A percentile compares a stretch with the other conserved stretches of the same genome.
These are phyloP conservation scores for Candida gorgasii DNA, from an alignment of 805 yeast genomes.

Conservation along the genomic window DNA sequence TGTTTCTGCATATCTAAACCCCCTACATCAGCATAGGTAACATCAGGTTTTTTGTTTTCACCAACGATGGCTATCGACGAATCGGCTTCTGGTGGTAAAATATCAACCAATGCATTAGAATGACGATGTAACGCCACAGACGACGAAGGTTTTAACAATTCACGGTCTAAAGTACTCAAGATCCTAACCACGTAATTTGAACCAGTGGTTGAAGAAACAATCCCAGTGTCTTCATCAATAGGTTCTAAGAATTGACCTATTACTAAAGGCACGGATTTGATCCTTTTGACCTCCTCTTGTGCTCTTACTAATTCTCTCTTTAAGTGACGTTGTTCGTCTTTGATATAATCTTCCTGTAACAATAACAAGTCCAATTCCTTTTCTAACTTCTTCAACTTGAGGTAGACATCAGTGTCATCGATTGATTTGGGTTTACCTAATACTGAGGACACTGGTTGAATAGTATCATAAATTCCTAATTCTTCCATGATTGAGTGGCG, in stretches of 20 bases:
- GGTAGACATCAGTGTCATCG: constrained; percentile 66
- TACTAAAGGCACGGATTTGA: constrained; percentile 95
- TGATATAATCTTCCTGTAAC: constrained; percentile 94
- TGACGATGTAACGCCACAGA: constrained; percentile 98
- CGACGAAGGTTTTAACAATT: constrained; percentile 88
- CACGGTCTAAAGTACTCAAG: constrained; percentile 91
- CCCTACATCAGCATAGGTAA: constrained; percentile 96
- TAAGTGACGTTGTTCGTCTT: constrained; percentile 96
- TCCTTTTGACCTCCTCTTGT: constrained; percentile 97
- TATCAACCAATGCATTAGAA: constrained; percentile 95
- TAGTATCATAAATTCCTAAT: constrained; percentile 30
- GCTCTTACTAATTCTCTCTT: constrained; percentile 94
- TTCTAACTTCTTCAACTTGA: constrained; percentile 83
- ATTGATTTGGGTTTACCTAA: constrained; percentile 6
- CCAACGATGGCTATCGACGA: constrained; percentile 94
- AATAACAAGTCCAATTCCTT: constrained; percentile 82
- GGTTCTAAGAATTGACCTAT: constrained; percentile 98
- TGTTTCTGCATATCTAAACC: constrained; percentile 99
- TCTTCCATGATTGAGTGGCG: constrained; percentile 29
- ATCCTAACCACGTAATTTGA: constrained; percentile 96
- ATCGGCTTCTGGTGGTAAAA: constrained; percentile 98
- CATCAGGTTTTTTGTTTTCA: constrained; percentile 89
- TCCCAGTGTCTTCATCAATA: constrained; percentile 93
- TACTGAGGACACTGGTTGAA: constrained; percentile 8
- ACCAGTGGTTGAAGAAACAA: constrained; percentile 96